phyloP scores from a whole-genome alignment of 2,329 filamentous ascomycete genomes.

The Penicillium decumbens region DNA sequence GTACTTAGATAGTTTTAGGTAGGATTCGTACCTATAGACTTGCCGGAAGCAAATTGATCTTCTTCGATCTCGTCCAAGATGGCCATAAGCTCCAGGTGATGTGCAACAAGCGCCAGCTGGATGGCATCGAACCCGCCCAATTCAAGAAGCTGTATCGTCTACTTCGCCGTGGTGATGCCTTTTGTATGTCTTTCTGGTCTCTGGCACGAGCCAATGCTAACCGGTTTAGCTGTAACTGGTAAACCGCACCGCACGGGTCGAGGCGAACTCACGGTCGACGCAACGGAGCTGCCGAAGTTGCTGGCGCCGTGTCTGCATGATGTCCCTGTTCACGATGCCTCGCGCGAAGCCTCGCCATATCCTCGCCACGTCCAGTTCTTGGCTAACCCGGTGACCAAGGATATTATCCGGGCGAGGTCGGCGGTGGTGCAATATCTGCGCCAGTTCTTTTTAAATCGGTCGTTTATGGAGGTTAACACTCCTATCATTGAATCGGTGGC shows the following conservation, averaged over 20 bases:
- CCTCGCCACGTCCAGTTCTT: slow-evolving; percentile 84
- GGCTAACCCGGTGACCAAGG: slow-evolving; percentile 62
- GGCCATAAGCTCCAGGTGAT: slow-evolving; percentile 70
- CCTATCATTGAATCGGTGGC: slow-evolving; percentile 78
- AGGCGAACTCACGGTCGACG: slow-evolving; percentile 73
- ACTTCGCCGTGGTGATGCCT: slow-evolving; percentile 75
- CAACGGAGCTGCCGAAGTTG: slow-evolving; percentile 63
- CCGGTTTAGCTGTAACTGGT: slow-evolving; percentile 60
- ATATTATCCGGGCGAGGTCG: slow-evolving; percentile 69
- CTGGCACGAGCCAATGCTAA: slow-evolving; percentile 6
- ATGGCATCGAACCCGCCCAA: slow-evolving; percentile 35
- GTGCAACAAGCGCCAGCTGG: slow-evolving; percentile 56
- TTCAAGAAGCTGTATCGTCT: slow-evolving; percentile 61
- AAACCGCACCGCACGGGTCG: slow-evolving; percentile 62
- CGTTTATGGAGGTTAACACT: slow-evolving; percentile 84
- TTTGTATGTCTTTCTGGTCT: slow-evolving; percentile 56
- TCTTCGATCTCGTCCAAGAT: slow-evolving; percentile 74
- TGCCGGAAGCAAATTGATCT: slow-evolving; percentile 72
- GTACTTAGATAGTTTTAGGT: slow-evolving; percentile 53
- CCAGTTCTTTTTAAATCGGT: slow-evolving; percentile 63
- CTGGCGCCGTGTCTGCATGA: slow-evolving; percentile 75
- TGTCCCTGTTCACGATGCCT: slow-evolving; percentile 65
- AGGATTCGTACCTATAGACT: slow-evolving; percentile 68
- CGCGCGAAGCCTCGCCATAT: slow-evolving; percentile 67
- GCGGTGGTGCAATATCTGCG: slow-evolving; percentile 70